phyloP scores from a whole-genome alignment of 345 rosid species.

The Noccaea caerulescens region DNA sequence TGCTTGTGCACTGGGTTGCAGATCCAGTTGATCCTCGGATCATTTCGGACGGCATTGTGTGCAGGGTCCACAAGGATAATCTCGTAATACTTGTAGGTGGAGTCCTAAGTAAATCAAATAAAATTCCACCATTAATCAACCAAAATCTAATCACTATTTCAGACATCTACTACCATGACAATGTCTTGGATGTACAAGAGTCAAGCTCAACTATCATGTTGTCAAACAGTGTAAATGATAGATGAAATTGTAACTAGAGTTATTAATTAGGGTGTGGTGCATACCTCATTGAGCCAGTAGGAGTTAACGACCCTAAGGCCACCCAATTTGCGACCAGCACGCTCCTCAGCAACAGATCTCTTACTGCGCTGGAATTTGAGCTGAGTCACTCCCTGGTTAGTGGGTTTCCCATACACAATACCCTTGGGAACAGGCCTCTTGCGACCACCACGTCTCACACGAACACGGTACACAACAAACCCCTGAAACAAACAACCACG shows the following conservation, averaged over 20 bases:
- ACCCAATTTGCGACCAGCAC: constrained; percentile 77
- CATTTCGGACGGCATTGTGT: constrained; percentile 71
- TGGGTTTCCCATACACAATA: constrained; percentile 90
- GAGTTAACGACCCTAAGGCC: constrained; percentile 83
- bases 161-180: too few species aligned
- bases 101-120: constrained; percentile 51
- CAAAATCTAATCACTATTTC: background rate
- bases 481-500: constrained; percentile 45
- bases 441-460: constrained; percentile 90
- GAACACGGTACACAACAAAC: constrained; percentile 74
- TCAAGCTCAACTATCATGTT: too few species aligned
- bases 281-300: constrained; percentile 86
- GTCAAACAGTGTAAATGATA: background rate
- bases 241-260: background rate
- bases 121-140: background rate
- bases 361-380: constrained; percentile 85
- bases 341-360: constrained; percentile 84
- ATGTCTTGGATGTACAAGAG: too few species aligned
- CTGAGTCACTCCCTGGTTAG: constrained; percentile 88
- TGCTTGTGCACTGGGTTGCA: constrained; percentile 87
- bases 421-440: constrained; percentile 90
- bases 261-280: background rate
- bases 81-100: constrained; percentile 83
- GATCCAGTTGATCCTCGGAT: constrained; percentile 87
- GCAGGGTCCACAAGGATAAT: constrained; percentile 73